Percentiles rank a stretch among this genome's conserved stretches.
Evolutionary conservation across 257 asterid species (phyloP).

Genomic region (Cruciata laevipes): DNA sequence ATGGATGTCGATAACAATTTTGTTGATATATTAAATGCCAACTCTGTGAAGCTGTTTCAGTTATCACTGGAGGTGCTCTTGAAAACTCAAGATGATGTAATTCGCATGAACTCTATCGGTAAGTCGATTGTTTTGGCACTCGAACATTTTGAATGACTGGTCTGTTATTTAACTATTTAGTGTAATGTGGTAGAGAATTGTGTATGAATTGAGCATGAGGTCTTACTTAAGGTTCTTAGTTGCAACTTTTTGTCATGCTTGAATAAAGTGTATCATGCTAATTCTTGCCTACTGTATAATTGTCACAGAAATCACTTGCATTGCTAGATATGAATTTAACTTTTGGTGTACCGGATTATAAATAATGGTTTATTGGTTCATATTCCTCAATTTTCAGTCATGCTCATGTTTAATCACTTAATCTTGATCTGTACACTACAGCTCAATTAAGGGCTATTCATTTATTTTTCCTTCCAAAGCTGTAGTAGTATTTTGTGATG

Average conservation of each 20-base stretch:
- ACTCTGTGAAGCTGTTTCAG: conserved; percentile 57
- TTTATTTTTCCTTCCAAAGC: not conserved
- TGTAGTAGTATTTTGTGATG: not conserved
- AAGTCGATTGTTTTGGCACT: conserved; percentile 20
- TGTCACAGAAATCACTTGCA: not conserved
- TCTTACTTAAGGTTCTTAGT: not conserved
- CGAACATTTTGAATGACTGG: not conserved
- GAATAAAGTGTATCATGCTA: not conserved
- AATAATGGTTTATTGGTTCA: not conserved
- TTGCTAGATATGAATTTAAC: not conserved
- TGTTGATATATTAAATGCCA: conserved; percentile 36
- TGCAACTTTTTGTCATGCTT: not conserved
- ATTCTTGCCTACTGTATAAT: not conserved
- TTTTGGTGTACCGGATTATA: not conserved
- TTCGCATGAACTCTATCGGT: conserved; percentile 85
- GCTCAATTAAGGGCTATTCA: not conserved
- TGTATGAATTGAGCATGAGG: not conserved
- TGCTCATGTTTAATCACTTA: no score
- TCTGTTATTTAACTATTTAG: not conserved
- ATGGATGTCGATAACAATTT: conserved; percentile 37
- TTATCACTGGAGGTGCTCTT: conserved; percentile 65
- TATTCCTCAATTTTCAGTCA: no score
- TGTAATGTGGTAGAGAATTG: not conserved
- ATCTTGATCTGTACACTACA: not conserved
- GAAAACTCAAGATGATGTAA: conserved; percentile 85